These are phyloP conservation scores for Herpetospermum pedunculosum DNA, from an alignment of 306 rosid species.

Conservation along the genomic window DNA sequence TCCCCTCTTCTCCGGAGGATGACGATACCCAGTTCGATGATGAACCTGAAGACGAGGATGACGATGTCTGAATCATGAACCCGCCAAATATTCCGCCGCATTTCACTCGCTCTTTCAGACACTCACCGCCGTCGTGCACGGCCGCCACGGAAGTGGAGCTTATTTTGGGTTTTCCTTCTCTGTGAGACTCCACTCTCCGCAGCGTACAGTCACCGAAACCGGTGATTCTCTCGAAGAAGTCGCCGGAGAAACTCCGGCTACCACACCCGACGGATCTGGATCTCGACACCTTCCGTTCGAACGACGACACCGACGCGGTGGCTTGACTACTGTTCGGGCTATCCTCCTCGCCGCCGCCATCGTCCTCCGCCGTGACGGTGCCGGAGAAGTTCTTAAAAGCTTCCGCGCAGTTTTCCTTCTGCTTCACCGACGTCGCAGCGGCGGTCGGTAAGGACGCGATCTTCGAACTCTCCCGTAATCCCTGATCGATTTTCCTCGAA, in stretches of 20 bases:
- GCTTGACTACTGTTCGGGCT: slow-evolving; percentile 17
- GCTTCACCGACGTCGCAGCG: not conserved
- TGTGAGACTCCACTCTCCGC: slow-evolving; percentile 81
- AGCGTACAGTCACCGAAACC: slow-evolving; percentile 95
- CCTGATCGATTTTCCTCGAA: slow-evolving; percentile 13
- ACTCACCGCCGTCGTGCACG: slow-evolving; percentile 7
- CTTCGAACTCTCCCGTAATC: slow-evolving; percentile 12
- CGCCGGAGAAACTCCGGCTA: slow-evolving; percentile 90
- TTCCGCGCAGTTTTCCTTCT: not conserved
- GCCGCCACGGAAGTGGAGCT: not conserved
- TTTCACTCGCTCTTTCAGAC: slow-evolving; percentile 63
- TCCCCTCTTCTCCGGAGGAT: slow-evolving; percentile 51
- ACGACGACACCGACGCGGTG: slow-evolving; percentile 44
- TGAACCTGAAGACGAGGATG: slow-evolving; percentile 51
- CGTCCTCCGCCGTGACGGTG: slow-evolving; percentile 12
- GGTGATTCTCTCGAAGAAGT: slow-evolving; percentile 87
- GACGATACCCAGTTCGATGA: slow-evolving; percentile 71
- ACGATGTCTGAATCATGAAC: slow-evolving; percentile 58
- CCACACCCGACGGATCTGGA: slow-evolving; percentile 99
- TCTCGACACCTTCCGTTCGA: slow-evolving; percentile 85
- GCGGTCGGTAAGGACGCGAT: slow-evolving; percentile 1
- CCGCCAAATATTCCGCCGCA: slow-evolving; percentile 90
- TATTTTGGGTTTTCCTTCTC: slow-evolving; percentile 51
- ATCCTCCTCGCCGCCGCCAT: slow-evolving; percentile 18
- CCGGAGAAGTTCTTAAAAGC: not conserved